phyloP scores from a whole-genome alignment of 371 early-diverging fungal genomes.

The Choanephora cucurbitarum region DNA sequence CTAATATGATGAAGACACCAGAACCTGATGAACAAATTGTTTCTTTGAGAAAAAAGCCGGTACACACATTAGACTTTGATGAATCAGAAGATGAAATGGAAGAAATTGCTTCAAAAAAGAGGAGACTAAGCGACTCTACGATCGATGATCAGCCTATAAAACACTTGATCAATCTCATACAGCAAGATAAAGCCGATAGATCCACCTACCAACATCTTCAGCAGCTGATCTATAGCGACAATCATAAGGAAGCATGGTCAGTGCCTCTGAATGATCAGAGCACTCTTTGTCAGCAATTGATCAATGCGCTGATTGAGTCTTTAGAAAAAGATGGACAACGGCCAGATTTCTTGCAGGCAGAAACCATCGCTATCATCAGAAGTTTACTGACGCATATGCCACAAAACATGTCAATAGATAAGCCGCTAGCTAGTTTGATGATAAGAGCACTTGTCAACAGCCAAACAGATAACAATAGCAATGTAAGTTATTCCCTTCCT shows the following conservation, averaged over 20 bases:
- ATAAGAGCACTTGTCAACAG: not conserved
- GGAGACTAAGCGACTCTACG: not conserved
- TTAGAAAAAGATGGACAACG: not conserved
- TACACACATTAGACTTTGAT: no score
- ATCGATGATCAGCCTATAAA: not conserved
- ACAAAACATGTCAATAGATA: not conserved
- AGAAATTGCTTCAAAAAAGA: not conserved
- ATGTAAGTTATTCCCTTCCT: no score
- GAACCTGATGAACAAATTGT: slow-evolving; percentile 35
- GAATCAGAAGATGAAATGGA: no score
- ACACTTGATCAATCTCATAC: not conserved
- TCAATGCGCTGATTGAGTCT: not conserved
- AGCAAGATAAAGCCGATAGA: not conserved
- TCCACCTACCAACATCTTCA: not conserved
- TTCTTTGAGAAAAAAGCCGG: no score
- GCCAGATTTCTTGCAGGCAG: not conserved
- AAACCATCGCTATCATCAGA: not conserved
- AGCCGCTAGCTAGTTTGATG: not conserved
- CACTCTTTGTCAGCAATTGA: not conserved
- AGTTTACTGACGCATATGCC: not conserved
- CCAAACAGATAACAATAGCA: not conserved
- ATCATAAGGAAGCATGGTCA: not conserved
- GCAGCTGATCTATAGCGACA: not conserved
- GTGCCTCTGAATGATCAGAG: not conserved
- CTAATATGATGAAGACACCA: slow-evolving; percentile 52